phyloP scores from a whole-genome alignment of 208 protist genomes.

The Leishmania major region DNA sequence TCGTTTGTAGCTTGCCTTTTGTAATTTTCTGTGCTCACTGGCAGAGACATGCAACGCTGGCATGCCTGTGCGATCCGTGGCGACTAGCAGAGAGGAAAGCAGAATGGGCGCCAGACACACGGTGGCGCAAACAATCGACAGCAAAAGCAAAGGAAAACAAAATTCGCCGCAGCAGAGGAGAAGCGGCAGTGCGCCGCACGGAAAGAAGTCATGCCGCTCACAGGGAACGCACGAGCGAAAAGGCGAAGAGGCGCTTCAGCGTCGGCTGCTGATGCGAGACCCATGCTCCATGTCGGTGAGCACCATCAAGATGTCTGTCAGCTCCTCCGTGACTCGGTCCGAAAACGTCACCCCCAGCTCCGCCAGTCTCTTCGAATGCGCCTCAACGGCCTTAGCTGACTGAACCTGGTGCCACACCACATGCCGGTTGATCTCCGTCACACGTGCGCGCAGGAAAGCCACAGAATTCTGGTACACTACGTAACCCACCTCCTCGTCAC shows the following conservation, averaged over 20 bases:
- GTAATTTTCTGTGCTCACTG: background rate
- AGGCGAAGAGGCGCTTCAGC: background rate
- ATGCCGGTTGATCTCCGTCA: conserved; percentile 49
- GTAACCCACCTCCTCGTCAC: conserved; percentile 12
- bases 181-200: no score
- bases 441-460: conserved; percentile 30
- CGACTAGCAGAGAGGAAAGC: conserved; percentile 1
- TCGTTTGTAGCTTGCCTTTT: background rate
- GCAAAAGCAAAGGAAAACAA: background rate
- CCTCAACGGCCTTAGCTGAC: conserved; percentile 32
- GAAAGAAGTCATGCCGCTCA: background rate
- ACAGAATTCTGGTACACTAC: conserved; percentile 33
- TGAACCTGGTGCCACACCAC: conserved; percentile 57
- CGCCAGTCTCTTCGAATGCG: conserved; percentile 37
- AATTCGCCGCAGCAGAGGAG: background rate
- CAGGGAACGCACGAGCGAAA: background rate
- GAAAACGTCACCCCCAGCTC: conserved; percentile 41
- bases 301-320: conserved; percentile 62
- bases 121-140: background rate
- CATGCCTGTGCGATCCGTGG: background rate
- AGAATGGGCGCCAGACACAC: background rate
- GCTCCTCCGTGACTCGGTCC: conserved; percentile 40
- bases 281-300: conserved; percentile 47
- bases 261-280: conserved; percentile 9
- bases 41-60: background rate